Percentiles rank a stretch among this genome's conserved stretches.
Conservation (phyloP, 768 basidiomycete genomes). For the Termitomyces titanicus region DNA sequence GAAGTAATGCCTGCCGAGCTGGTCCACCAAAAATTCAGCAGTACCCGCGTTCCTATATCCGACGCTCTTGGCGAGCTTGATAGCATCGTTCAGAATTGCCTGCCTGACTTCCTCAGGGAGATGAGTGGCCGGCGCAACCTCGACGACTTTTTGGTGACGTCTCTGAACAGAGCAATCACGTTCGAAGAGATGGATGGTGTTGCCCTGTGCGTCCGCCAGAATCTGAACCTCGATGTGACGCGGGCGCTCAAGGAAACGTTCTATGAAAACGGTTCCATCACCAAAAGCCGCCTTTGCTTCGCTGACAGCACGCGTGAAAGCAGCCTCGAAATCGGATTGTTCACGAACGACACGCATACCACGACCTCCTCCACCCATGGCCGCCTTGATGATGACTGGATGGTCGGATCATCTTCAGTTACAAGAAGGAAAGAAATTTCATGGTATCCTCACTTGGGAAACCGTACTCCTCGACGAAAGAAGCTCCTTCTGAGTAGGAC, state of each 20-base stretch:
- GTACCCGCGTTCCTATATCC: conserved; percentile 97
- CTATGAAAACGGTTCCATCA: conserved; percentile 98
- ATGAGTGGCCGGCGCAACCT: conserved; percentile 95
- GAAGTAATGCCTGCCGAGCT: conserved; percentile 95
- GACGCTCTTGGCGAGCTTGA: conserved; percentile 91
- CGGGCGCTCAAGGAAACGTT: conserved; percentile 94
- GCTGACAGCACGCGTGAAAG: conserved; percentile 89
- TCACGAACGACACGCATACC: conserved; percentile 99
- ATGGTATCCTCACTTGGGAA: conserved; percentile 64
- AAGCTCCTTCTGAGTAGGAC: conserved; percentile 71
- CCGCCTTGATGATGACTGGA: conserved; percentile 96
- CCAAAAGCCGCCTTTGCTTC: conserved; percentile 98
- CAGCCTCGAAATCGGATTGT: conserved; percentile 83
- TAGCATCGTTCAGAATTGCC: conserved; percentile 85
- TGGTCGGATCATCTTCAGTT: conserved; percentile 4
- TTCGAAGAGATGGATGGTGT: conserved; percentile 97
- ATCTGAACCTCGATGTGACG: conserved; percentile 98
- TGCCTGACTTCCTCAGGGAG: conserved; percentile 88
- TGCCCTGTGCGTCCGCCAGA: conserved; percentile 86
- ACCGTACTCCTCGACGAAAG: conserved; percentile 94
- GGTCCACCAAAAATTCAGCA: conserved; percentile 97
- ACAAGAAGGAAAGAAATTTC: conserved; percentile 1
- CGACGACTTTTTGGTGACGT: conserved; percentile 98
- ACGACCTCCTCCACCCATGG: conserved; percentile 97
- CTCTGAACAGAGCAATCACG: conserved; percentile 99